Base-by-base conservation (phyloP, 495 filamentous ascomycete genomes). In the Penicillium desertorum region DNA sequence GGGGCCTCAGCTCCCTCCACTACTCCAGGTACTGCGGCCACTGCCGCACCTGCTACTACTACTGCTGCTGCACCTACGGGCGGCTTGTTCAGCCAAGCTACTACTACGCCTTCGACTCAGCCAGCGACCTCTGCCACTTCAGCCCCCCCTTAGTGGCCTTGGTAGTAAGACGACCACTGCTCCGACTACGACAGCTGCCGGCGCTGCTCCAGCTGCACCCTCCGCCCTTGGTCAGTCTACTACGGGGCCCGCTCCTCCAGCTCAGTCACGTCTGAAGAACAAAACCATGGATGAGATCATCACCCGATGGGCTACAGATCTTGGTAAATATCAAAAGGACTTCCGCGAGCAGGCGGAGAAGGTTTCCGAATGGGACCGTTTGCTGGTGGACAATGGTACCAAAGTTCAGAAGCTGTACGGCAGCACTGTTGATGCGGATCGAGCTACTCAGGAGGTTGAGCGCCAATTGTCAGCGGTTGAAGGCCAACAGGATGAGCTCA, bases 261-360 rank as follows among this genome's bases (percentile, higher is more conserved):
- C 87, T 20, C 83, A 90, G 63, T 93, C 93, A 2, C 90, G 94
- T 12, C 77, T 99, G 20, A 96, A 95, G 77, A 96, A 96, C 69
- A 98, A 96, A 76, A 95, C 93, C 1, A 98, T 99, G 93, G 94
- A 98, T 65, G 95, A 99, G 70, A 98, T 99, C 62, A 91, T 99
- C 64, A 96, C 89, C n/a, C 84, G 90, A 17, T 99, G 95, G 95
- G 94, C 94, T 0, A 88, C 90, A 0, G 94, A 98, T 67, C 82
- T 98, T 27, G 86, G 90, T 56, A 94, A 95, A 65, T 96, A 98
- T 67, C 92, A 97, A 68, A 91, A 93, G 67, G 90, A 96, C 45
- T 99, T 98, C 77, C 89, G 91, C 54, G 79, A 85, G 4, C 91
- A 97, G 67, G 95, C 95, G 0, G 73, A 85, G 55, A 88, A 92